Evolutionary conservation across 306 rosid genomes (phyloP).

Genomic region (Delonix regia): DNA sequence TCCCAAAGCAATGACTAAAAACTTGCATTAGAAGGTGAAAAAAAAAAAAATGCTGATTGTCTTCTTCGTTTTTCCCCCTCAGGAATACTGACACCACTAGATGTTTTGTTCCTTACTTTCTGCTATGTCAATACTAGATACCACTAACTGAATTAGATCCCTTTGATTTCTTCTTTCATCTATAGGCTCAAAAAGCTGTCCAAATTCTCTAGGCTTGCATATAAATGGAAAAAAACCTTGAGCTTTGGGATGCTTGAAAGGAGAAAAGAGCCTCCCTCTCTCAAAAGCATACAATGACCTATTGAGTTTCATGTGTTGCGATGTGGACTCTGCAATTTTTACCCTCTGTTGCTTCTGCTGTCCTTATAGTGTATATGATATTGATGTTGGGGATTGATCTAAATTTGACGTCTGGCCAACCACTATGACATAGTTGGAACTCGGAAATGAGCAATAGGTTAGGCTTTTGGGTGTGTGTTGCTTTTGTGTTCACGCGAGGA

Average conservation of each 20-base stretch:
- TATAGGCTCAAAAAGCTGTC: background rate
- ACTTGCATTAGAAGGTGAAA: constrained; percentile 30
- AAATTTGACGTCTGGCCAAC: background rate
- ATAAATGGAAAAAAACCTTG: background rate
- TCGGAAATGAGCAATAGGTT: background rate
- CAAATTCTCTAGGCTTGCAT: background rate
- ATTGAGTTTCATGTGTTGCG: background rate
- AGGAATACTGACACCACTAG: constrained; percentile 27
- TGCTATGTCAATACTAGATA: constrained; percentile 19
- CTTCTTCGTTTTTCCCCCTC: constrained; percentile 26
- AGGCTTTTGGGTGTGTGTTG: background rate
- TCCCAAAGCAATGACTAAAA: constrained; percentile 33
- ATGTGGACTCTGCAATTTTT: background rate
- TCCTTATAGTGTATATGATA: too few relatives aligned
- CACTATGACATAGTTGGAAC: background rate
- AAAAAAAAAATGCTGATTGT: constrained; percentile 35
- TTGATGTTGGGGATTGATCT: background rate
- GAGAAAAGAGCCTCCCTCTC: background rate
- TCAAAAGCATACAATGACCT: constrained; percentile 1
- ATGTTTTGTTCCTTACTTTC: constrained; percentile 34
- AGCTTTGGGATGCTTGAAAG: constrained; percentile 31
- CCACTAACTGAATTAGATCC: constrained; percentile 7
- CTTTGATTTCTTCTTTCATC: too few relatives aligned
- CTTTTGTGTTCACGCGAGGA: background rate
- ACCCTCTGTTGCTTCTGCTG: too few relatives aligned